phyloP scores from a whole-genome alignment of 75 land plant species.

The Isoetes taiwanensis region DNA sequence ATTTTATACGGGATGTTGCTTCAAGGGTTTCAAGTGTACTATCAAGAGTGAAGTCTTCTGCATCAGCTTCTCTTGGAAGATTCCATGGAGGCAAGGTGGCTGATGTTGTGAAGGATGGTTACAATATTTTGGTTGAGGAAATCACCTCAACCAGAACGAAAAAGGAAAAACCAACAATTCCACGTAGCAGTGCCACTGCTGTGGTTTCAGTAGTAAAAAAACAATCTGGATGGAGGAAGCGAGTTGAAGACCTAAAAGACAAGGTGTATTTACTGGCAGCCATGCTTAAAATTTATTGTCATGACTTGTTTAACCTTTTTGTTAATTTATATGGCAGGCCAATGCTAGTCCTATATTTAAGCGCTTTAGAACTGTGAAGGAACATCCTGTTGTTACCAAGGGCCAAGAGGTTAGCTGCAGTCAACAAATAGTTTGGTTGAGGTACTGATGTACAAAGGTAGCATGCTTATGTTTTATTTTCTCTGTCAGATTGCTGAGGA shows the following conservation, averaged over 20 bases:
- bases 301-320: neutral
- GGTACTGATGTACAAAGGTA: too few species aligned
- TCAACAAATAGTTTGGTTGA: too few species aligned
- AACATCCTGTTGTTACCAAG: constrained; percentile 69
- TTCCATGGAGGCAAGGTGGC: constrained; percentile 41
- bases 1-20: neutral
- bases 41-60: too few species aligned
- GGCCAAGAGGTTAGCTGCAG: constrained; percentile 92
- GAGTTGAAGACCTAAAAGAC: constrained; percentile 58
- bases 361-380: constrained; percentile 40
- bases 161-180: constrained; percentile 21
- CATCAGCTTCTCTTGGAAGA: constrained; percentile 18
- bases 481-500: constrained; percentile 70
- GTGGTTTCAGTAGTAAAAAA: constrained; percentile 45
- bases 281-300: neutral
- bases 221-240: constrained; percentile 49
- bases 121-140: constrained; percentile 63
- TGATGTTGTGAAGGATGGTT: constrained; percentile 55
- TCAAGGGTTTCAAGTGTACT: neutral
- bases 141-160: constrained; percentile 35
- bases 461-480: neutral
- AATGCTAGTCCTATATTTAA: constrained; percentile 45
- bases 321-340: constrained; percentile 24
- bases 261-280: constrained; percentile 29
- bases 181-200: constrained; percentile 44